phyloP scores from a whole-genome alignment of 1,139 yeast species.

The Geotrichum cucujoidarum region DNA sequence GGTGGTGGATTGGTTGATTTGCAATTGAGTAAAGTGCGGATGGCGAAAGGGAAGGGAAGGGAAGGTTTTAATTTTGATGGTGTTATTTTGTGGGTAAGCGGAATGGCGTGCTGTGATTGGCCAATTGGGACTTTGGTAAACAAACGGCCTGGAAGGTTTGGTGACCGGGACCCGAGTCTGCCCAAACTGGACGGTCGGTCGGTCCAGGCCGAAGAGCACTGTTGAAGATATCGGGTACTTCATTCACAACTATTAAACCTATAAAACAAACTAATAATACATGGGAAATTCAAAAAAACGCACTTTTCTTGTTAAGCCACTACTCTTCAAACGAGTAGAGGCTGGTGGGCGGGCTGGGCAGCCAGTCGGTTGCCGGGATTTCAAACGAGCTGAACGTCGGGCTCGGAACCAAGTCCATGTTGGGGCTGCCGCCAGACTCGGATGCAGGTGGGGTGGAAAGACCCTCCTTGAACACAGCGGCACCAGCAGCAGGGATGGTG shows the following conservation, averaged over 20 bases:
- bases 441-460: not conserved
- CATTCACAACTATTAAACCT: no score
- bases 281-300: no score
- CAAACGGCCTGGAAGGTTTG: no score
- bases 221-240: no score
- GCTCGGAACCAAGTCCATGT: not conserved
- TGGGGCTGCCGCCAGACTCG: not conserved
- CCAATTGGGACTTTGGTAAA: not conserved
- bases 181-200: no score
- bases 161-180: no score
- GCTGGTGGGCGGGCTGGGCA: not conserved
- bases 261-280: no score
- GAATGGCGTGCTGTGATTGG: not conserved
- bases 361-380: not conserved
- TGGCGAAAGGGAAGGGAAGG: constrained; percentile 1
- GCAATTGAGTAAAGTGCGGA: not conserved
- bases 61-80: not conserved
- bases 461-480: not conserved
- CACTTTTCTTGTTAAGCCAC: no score
- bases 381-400: not conserved
- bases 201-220: no score
- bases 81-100: not conserved
- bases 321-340: not conserved
- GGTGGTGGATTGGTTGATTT: no score
- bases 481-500: not conserved